Evolutionary conservation across 129 eudicot species (phyloP), one percentile per base, ranked within the genome.

Genomic region (Kitagawia praeruptora): DNA sequence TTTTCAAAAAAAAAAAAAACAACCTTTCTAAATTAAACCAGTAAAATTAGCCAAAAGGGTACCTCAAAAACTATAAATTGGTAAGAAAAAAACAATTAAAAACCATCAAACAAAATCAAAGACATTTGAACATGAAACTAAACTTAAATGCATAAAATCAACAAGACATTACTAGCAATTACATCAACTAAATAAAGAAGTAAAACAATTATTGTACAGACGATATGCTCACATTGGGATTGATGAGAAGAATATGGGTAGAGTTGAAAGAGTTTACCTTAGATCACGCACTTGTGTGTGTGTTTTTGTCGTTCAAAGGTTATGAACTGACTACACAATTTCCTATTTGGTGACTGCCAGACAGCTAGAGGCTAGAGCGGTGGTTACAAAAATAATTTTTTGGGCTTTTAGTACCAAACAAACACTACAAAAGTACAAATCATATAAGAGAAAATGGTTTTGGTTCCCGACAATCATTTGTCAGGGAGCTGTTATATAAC

Each of bases 241-340:
- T 13, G 21, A 66, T 4, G 41, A 4, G 13, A 28, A 14, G 41
- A 1, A 12, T 3, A 34, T 66, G 19, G 72, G 40, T 66, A 66
- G 40, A 66, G 72, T 34, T 66, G 41, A 66, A 66, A 66, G 31
- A 0, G 72, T 14, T 66, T 31, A 66, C 72, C 72, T 58, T 9
- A n/a, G 67, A 58, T 58, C 67, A 58, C 67, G 67, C 67, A 58
- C 34, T 58, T 8, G 34, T 66, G 72, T 66, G 72, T 66, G 39
- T 34, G 0, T 66, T 28, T 12, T 14, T 14, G 39, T 28, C 71
- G 71, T 64, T 8, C n/a, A 23, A 0, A 54, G 21, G 2, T 47
- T 7, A 8, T 45, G 3, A 45, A 45, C 48, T 45, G 48, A 45
- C 48, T 13, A 45, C 48, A 13, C 18, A 48, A 13, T 48, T 48